A percentile compares a stretch with the other conserved stretches of the same genome.
Conservation (phyloP, 2,329 filamentous ascomycete species). For the Xylaria multiplex region DNA sequence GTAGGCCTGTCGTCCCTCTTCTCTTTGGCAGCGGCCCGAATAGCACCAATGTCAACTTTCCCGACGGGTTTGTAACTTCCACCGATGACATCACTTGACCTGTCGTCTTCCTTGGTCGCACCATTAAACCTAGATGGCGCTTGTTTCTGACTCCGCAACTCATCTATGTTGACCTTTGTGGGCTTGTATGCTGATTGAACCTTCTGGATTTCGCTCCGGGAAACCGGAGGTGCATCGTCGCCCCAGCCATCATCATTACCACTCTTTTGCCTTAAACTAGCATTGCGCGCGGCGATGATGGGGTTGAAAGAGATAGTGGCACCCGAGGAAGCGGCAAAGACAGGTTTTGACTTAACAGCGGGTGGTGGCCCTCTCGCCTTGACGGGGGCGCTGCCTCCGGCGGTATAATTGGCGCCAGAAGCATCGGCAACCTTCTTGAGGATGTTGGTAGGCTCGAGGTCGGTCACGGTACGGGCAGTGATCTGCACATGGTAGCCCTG, state of each 20-base stretch:
- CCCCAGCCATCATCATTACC: conserved; percentile 95
- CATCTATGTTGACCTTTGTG: conserved; percentile 92
- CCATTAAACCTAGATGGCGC: conserved; percentile 71
- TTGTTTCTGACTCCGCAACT: conserved; percentile 78
- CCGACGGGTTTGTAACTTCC: conserved; percentile 94
- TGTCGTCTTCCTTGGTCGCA: conserved; percentile 57
- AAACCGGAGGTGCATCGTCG: conserved; percentile 88
- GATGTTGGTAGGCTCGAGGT: conserved; percentile 87
- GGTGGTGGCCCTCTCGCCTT: conserved; percentile 68
- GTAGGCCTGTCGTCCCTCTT: conserved; percentile 81
- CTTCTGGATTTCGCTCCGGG: conserved; percentile 87
- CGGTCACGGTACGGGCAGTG: conserved; percentile 89
- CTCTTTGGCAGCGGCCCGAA: conserved; percentile 78
- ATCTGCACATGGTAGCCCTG: conserved; percentile 95
- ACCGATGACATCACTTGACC: conserved; percentile 72
- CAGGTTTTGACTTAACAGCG: conserved; percentile 85
- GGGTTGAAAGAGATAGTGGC: conserved; percentile 71
- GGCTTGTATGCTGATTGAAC: conserved; percentile 93
- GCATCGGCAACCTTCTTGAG: conserved; percentile 94
- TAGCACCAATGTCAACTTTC: conserved; percentile 95
- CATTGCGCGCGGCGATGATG: conserved; percentile 72
- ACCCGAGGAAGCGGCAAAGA: conserved; percentile 80
- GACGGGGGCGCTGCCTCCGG: conserved; percentile 67
- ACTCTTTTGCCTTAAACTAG: conserved; percentile 60
- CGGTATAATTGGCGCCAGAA: conserved; percentile 93